A percentile compares a stretch with the other conserved stretches of the same genome.
These are phyloP conservation scores for Pythium guiyangense DNA, from an alignment of 352 stramenopile genomes.

Conservation along the genomic window DNA sequence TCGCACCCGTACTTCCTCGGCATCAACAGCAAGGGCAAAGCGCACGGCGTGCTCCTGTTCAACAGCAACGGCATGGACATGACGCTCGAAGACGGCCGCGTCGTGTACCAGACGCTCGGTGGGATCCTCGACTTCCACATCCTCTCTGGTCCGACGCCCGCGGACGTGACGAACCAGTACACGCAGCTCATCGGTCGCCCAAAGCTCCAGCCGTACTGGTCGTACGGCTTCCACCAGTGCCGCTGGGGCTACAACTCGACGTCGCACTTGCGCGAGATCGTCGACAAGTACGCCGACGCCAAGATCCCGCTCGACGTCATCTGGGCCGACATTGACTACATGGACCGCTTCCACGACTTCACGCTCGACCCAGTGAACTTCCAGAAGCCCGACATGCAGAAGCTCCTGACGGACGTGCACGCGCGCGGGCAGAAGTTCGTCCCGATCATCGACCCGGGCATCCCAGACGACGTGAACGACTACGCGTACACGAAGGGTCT, in stretches of 20 bases:
- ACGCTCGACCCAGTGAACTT: slow-evolving; percentile 51
- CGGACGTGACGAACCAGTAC: slow-evolving; percentile 43
- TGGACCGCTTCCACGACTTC: slow-evolving; percentile 52
- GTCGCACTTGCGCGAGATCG: slow-evolving; percentile 16
- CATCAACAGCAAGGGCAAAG: slow-evolving; percentile 25
- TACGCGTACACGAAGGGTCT: slow-evolving; percentile 52
- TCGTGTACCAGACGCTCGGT: slow-evolving; percentile 47
- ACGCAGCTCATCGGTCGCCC: slow-evolving; percentile 42
- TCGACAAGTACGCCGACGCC: slow-evolving; percentile 29
- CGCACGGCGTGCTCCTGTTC: slow-evolving; percentile 49
- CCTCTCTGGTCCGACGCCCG: slow-evolving; percentile 34
- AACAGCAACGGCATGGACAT: slow-evolving; percentile 68
- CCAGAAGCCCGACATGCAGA: slow-evolving; percentile 18
- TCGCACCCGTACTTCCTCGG: slow-evolving; percentile 48
- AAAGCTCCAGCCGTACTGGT: slow-evolving; percentile 55
- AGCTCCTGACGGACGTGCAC: slow-evolving; percentile 51
- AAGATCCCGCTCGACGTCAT: slow-evolving; percentile 45
- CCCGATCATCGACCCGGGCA: slow-evolving; percentile 81
- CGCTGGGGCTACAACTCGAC: slow-evolving; percentile 34
- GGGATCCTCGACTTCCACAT: slow-evolving; percentile 60
- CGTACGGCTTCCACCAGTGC: slow-evolving; percentile 63
- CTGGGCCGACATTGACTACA: slow-evolving; percentile 61
- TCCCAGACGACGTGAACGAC: slow-evolving; percentile 47
- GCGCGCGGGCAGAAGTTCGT: slow-evolving; percentile 55
- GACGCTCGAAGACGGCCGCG: slow-evolving; percentile 21